A percentile compares a stretch with the other conserved stretches of the same genome.
phyloP scores from a whole-genome alignment of 1,139 yeast genomes.

The Arxiozyma telluris region DNA sequence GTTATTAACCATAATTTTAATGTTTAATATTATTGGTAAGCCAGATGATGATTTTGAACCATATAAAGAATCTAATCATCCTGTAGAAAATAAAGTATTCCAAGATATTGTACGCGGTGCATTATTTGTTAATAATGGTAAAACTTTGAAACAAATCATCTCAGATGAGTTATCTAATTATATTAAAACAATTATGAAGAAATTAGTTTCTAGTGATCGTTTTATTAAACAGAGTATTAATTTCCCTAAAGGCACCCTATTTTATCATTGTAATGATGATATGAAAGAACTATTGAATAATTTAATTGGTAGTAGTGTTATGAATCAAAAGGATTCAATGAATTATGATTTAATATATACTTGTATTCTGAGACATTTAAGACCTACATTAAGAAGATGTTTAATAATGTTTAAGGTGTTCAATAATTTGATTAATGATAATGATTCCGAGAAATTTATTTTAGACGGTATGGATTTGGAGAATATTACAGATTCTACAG shows the following conservation, averaged over 20 bases:
- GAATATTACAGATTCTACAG: slow-evolving; percentile 7
- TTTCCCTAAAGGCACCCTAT: neutral
- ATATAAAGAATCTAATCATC: neutral
- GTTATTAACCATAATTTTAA: slow-evolving; percentile 31
- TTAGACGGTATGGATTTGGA: slow-evolving; percentile 16
- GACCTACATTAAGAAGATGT: slow-evolving; percentile 25
- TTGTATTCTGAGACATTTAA: slow-evolving; percentile 15
- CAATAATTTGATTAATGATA: slow-evolving; percentile 15
- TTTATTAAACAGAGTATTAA: neutral
- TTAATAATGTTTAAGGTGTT: slow-evolving; percentile 23
- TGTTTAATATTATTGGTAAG: slow-evolving; percentile 16
- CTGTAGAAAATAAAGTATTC: slow-evolving; percentile 20
- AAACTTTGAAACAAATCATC: neutral
- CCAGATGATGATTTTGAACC: slow-evolving; percentile 16
- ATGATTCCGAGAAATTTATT: slow-evolving; percentile 12
- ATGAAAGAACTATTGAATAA: neutral
- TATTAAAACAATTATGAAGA: neutral
- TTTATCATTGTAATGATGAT: neutral
- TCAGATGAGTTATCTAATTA: neutral
- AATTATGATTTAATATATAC: slow-evolving; percentile 17
- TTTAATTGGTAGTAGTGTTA: neutral
- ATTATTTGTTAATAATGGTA: neutral
- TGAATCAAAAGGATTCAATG: neutral
- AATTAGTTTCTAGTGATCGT: neutral
- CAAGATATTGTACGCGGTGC: slow-evolving; percentile 20